Percentiles rank a stretch among this genome's conserved stretches.
These are phyloP conservation scores for Areca catechu DNA, from an alignment of 176 grass and related monocot species.

Conservation along the genomic window DNA sequence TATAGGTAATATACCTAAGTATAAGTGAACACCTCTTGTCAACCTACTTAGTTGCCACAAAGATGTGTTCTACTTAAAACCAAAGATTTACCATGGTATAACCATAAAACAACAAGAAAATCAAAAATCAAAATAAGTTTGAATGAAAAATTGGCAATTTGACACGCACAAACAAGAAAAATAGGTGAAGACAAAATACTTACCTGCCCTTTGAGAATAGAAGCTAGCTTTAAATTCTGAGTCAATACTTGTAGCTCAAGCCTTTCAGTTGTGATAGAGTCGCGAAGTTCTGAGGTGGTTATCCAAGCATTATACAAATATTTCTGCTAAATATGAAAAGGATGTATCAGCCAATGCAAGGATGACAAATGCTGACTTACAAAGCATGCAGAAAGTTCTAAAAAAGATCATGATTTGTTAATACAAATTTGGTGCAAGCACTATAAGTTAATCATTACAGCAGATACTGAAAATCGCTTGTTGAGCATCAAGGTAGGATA, in stretches of 20 bases:
- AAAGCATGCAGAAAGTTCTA: constrained; percentile 3
- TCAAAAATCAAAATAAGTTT: background rate
- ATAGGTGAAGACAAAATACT: constrained; percentile 15
- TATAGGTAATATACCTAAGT: too few species aligned
- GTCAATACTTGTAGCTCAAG: constrained; percentile 55
- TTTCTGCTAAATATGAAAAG: constrained; percentile 39
- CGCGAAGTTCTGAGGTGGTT: constrained; percentile 59
- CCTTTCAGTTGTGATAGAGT: constrained; percentile 72
- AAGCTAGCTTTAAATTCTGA: constrained; percentile 67
- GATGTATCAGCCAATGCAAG: background rate
- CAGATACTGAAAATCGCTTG: too few species aligned
- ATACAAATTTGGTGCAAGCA: too few species aligned
- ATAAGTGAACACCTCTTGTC: too few species aligned
- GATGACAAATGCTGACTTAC: constrained; percentile 6
- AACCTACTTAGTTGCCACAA: too few species aligned
- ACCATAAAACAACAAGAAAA: background rate
- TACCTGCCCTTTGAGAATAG: constrained; percentile 80
- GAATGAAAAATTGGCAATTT: too few species aligned
- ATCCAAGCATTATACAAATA: constrained; percentile 84
- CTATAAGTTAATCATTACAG: too few species aligned
- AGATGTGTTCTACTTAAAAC: too few species aligned
- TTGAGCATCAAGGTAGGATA: too few species aligned
- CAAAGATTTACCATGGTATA: too few species aligned
- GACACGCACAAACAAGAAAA: too few species aligned
- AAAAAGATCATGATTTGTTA: too few species aligned